A percentile compares a stretch with the other conserved stretches of the same genome.
Conservation (phyloP, 2,329 filamentous ascomycete species). For the Fusarium heterosporum region DNA sequence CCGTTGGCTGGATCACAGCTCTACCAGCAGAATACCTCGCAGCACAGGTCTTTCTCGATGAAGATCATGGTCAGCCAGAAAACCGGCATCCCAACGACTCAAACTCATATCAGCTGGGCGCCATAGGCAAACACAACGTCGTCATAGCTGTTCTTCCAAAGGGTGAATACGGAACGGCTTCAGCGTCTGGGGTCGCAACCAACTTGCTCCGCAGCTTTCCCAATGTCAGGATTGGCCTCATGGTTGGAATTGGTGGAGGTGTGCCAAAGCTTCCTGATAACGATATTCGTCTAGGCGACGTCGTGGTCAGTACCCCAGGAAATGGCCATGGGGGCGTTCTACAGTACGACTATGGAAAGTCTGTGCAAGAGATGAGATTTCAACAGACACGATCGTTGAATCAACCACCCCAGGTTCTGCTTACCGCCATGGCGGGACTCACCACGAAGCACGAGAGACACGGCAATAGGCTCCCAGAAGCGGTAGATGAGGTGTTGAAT, state of each 20-base stretch:
- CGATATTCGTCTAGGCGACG: constrained; percentile 1
- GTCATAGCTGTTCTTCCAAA: neutral
- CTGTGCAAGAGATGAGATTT: neutral
- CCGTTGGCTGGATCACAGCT: constrained; percentile 3
- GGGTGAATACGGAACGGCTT: neutral
- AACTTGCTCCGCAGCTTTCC: constrained; percentile 5
- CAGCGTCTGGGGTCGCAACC: neutral
- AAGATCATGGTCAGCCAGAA: neutral
- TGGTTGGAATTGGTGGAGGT: constrained; percentile 2
- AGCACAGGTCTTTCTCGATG: constrained; percentile 4
- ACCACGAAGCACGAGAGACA: neutral
- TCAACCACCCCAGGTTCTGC: neutral
- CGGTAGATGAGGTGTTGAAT: neutral
- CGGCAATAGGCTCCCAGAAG: neutral
- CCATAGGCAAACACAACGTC: neutral
- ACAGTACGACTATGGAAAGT: constrained; percentile 4
- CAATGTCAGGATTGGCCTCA: neutral
- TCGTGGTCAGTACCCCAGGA: neutral
- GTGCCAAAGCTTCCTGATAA: neutral
- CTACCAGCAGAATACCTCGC: neutral
- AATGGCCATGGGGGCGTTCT: neutral
- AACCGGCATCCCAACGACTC: neutral
- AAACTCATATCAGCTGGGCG: neutral
- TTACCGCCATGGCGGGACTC: neutral
- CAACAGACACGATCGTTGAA: neutral